A percentile compares a stretch with the other conserved stretches of the same genome.
These are phyloP conservation scores for Cryptosporidium tyzzeri DNA, from an alignment of 169 alveolate species.

Conservation along the genomic window DNA sequence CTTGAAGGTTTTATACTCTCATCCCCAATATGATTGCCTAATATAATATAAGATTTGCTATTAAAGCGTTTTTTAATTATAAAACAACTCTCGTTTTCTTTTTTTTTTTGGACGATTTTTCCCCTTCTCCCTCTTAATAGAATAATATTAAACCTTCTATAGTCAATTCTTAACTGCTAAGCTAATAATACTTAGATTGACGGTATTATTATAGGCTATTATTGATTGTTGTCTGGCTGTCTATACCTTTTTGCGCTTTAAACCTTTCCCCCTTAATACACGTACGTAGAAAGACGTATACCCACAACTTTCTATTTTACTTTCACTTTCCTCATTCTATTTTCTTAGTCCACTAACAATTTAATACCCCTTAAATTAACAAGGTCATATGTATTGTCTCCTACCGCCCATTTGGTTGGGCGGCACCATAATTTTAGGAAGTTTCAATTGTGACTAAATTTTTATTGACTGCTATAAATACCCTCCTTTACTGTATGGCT, in stretches of 20 bases:
- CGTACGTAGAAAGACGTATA: constrained; percentile 75
- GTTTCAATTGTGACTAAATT: background rate
- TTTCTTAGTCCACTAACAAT: constrained; percentile 59
- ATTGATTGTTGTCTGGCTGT: constrained; percentile 73
- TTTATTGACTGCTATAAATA: background rate
- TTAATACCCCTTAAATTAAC: constrained; percentile 19
- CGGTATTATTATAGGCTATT: constrained; percentile 73
- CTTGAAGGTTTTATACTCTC: constrained; percentile 67
- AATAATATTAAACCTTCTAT: constrained; percentile 48
- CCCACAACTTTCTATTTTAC: constrained; percentile 25
- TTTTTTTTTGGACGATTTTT: constrained; percentile 26
- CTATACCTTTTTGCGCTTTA: constrained; percentile 70
- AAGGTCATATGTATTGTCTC: constrained; percentile 56
- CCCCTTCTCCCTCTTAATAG: constrained; percentile 74
- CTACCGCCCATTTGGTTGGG: constrained; percentile 27
- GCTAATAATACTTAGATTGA: constrained; percentile 75
- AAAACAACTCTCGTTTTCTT: background rate
- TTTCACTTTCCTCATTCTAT: constrained; percentile 47
- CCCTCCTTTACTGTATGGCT: background rate
- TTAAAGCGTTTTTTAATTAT: constrained; percentile 3
- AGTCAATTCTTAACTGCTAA: constrained; percentile 76
- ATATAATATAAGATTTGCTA: constrained; percentile 30
- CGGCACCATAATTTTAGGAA: background rate
- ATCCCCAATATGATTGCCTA: constrained; percentile 72
- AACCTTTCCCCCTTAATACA: constrained; percentile 30